Base-by-base conservation (phyloP, 495 filamentous ascomycete genomes). In the Penicillium maclennaniae region DNA sequence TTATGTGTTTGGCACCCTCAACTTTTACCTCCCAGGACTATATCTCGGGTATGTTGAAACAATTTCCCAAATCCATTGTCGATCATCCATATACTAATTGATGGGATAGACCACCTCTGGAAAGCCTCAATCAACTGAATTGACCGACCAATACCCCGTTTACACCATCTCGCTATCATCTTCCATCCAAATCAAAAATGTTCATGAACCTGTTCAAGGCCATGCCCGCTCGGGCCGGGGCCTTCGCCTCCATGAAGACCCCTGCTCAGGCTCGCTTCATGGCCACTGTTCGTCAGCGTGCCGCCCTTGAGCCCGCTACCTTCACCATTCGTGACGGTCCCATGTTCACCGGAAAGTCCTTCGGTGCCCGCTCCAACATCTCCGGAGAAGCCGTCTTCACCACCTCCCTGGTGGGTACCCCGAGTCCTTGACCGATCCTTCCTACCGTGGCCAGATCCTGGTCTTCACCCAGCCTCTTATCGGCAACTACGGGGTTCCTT, bases 381-480 rank as follows among this genome's bases (percentile, higher is more conserved):
- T 91, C 87, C 53, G 92, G 91, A 53, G 91, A 97, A 73, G 91
- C 92, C 41, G 91, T 95, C 61, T 96, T 96, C 82, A 96, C 90
- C 55, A 95, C 90, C 48, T 92, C 88, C 25, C 79, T 92, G 52
- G 92, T 53, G 91, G 90, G 54, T 98, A 98, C 68, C 93, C 93
- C 55, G 95, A 98, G 76, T 96, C 92, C 41, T 84, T 99, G 83
- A 97, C 93, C 65, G 95, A 97, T 63, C 95, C 93, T 37, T 97
- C 93, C 27, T 99, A 99, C 79, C 91, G 95, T 59, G 95, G 95
- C 41, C 95, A 99, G 76, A 97, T 97, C 52, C 77, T 96, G 61
- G 92, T 97, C 63, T 96, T 99, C 79, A 99, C 93, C 49, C 90
- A 95, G 68, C 93, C 93, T n/a, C 76, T 99, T 56, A 96, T 99